Evolutionary conservation across 306 rosid genomes (phyloP), one percentile per base, ranked within the genome.

Genomic region (Begonia loranthoides): DNA sequence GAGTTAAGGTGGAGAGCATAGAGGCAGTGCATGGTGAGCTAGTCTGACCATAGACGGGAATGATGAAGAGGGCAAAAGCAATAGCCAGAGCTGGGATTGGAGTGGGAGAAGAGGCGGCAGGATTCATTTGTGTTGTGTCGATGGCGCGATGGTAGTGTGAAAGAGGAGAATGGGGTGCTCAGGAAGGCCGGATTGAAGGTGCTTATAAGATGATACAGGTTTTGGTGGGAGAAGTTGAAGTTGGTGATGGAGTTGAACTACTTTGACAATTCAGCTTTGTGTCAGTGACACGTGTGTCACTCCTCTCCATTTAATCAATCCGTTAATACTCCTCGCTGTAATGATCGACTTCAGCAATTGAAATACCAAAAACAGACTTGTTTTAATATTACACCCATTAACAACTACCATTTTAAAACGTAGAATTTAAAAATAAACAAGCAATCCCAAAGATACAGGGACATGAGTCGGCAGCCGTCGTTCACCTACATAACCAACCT

Each of bases 191-290:
- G n/a, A 3, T 43, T 11, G 14, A 43, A 43, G 47, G 47, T 3
- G 47, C 47, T 43, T 9, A 47, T 9, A 13, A 14, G 9, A 9
- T 47, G 17, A 60, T 17, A 19, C 28, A 38, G 56, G 19, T 38
- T 38, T 49, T 33, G 62, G 63, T 14, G 46, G 6, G 50, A 55
- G 40, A 39, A 16, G 44, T 56, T 52, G 65, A 41, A 70, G 80
- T 80, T 67, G 87, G 79, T 83, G 71, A 57, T 53, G 87, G 65
- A 75, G 89, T 59, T 87, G 66, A 83, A 67, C 93, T 56, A 82
- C 82, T 67, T 8, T 62, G 73, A 70, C 82, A 54, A 61, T 71
- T 60, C 33, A n/a, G n/a, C 54, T 9, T 14, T 53, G 44, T n/a
- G n/a, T n/a, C n/a, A n/a, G n/a, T n/a, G n/a, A n/a, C n/a, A n/a